These are phyloP conservation scores for Carpinus fangiana DNA, from an alignment of 306 rosid genomes.

Conservation along the genomic window DNA sequence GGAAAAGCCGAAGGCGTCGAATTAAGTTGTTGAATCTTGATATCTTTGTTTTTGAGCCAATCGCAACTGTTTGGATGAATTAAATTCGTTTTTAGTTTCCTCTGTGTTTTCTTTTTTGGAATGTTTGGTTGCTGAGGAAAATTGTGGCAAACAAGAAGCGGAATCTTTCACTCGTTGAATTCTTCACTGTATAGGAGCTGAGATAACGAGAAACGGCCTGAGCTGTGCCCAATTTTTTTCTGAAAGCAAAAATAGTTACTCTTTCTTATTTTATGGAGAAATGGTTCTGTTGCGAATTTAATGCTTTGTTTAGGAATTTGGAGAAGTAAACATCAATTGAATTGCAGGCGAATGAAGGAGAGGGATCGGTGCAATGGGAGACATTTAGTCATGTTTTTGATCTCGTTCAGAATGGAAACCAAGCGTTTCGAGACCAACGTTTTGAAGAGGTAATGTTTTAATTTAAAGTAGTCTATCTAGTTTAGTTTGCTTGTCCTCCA, in stretches of 20 bases:
- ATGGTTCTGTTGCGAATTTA: conserved; percentile 13
- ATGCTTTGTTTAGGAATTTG: conserved; percentile 10
- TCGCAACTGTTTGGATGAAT: neutral
- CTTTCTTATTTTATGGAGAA: neutral
- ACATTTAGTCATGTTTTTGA: conserved; percentile 52
- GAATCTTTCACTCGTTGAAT: neutral
- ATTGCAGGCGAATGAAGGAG: conserved; percentile 64
- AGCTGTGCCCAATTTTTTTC: neutral
- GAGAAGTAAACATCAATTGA: conserved; percentile 28
- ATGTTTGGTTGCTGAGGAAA: conserved; percentile 23
- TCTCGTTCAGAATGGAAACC: conserved; percentile 75
- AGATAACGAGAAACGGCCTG: neutral
- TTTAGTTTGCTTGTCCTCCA: conserved; percentile 10
- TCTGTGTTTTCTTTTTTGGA: neutral
- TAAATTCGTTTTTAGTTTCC: neutral
- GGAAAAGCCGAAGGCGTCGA: neutral
- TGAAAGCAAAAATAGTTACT: neutral
- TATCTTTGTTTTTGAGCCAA: neutral
- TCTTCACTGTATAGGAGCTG: neutral
- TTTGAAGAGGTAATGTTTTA: conserved; percentile 64
- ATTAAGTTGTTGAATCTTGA: no score
- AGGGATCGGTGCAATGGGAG: conserved; percentile 50
- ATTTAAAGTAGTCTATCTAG: neutral
- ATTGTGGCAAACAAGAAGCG: neutral
- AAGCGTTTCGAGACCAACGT: conserved; percentile 56